phyloP scores from a whole-genome alignment of 495 filamentous ascomycete species.

The Hypomontagnella submonticulosa region DNA sequence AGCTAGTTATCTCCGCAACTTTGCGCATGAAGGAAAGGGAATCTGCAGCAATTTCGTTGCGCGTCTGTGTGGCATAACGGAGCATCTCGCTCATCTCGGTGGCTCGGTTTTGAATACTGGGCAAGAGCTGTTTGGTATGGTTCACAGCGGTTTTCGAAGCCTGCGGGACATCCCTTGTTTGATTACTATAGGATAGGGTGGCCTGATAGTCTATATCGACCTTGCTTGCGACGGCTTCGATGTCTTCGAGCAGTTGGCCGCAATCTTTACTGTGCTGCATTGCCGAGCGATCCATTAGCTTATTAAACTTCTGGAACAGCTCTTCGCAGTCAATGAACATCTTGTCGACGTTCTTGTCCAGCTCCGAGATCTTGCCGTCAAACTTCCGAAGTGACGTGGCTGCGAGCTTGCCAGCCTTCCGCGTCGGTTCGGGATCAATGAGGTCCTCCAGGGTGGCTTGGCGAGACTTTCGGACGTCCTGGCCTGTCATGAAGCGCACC shows the following conservation, averaged over 20 bases:
- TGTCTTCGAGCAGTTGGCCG: conserved; percentile 76
- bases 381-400: conserved; percentile 59
- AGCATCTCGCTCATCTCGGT: conserved; percentile 80
- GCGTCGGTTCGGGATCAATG: conserved; percentile 72
- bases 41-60: conserved; percentile 67
- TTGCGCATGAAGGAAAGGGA: conserved; percentile 78
- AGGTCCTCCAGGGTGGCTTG: conserved; percentile 74
- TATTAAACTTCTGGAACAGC: conserved; percentile 61
- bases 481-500: conserved; percentile 65
- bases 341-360: conserved; percentile 58
- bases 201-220: conserved; percentile 88
- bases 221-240: conserved; percentile 85
- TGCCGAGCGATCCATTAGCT: conserved; percentile 57
- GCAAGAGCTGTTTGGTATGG: conserved; percentile 89
- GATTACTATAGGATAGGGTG: conserved; percentile 73
- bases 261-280: conserved; percentile 55
- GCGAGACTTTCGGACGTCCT: conserved; percentile 52
- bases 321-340: conserved; percentile 59
- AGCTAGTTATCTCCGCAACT: conserved; percentile 80
- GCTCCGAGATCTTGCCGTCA: conserved; percentile 55
- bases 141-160: conserved; percentile 86
- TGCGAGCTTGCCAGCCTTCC: conserved; percentile 67
- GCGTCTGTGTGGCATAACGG: conserved; percentile 69
- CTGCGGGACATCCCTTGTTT: conserved; percentile 76
- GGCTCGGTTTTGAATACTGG: conserved; percentile 75